Conservation (phyloP, 163 green algal species). For the Chloromonas sp. region DNA sequence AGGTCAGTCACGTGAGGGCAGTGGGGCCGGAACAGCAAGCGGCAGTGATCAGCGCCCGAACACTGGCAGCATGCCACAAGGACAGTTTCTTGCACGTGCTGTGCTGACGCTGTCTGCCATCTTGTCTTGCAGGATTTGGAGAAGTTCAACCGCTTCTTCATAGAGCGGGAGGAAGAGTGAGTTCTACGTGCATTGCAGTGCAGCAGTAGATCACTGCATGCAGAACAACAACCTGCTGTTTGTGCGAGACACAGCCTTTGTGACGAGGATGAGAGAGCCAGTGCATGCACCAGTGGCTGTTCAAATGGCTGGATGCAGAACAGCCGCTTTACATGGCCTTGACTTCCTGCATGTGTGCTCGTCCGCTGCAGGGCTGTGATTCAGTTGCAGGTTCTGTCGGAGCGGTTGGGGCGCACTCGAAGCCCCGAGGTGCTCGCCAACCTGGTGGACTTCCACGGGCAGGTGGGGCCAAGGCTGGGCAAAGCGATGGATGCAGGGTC, state of each 20-base stretch:
- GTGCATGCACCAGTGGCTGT: neutral
- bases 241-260: neutral
- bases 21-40: neutral
- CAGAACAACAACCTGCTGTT: neutral
- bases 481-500: no score
- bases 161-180: constrained; percentile 69
- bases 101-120: neutral
- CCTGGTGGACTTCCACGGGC: constrained; percentile 55
- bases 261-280: neutral
- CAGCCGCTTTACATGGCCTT: neutral
- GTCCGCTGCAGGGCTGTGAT: neutral
- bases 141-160: constrained; percentile 67
- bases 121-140: neutral
- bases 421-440: neutral
- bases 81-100: neutral
- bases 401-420: no score
- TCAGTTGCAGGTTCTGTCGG: neutral
- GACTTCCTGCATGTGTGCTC: neutral
- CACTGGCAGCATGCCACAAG: neutral
- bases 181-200: constrained; percentile 50
- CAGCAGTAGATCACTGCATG: constrained; percentile 6
- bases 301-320: neutral
- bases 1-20: neutral
- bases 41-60: neutral
- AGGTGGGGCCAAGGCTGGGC: no score